Base-by-base conservation (phyloP, 306 rosid genomes). In the Fragaria nilgerrensis region DNA sequence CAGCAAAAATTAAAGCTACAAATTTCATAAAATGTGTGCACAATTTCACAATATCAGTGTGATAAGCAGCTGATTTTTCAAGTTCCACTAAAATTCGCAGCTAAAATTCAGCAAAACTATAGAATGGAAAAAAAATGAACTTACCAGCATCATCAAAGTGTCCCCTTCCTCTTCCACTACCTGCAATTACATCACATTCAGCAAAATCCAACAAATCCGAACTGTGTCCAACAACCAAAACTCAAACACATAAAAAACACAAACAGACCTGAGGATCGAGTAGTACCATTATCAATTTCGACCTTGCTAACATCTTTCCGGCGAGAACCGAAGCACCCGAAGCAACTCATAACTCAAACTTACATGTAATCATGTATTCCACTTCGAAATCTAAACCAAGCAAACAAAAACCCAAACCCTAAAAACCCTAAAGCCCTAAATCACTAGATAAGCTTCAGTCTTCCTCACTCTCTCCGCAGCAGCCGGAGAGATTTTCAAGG, bases 221-320 rank as follows among this genome's bases (percentile, higher is more conserved):
- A 50, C 10, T 32, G 39, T 47, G 79, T 27, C 43, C 9, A 39
- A 7, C 2, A 69, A 68, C n/a, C 6, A 14, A 17, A 52, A 44
- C 39, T 1, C 17, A 43, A 61, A 10, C 2, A 23, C 14, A 58
- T 4, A 44, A 4, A 58, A 3, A 2, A 3, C 3, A 63, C 20
- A 78, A 6, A 67, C 15, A 58, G 19, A 85, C 87, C 87, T 62
- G 85, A 81, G 71, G 82, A 74, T 77, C 86, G 79, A 71, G 27
- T n/a, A 55, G 82, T 49, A 41, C 84, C 79, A 55, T 80, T 72
- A 58, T 88, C 92, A 20, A 76, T 66, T 74, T 86, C 85, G 15
- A 88, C 84, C 82, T 75, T 80, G 76, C 88, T 86, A 4, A 78
- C 85, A 53, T 75, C 92, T 55, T 82, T 84, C 29, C 86, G 77